These are phyloP conservation scores for Solanum etuberosum DNA, from an alignment of 257 asterid species.

Conservation along the genomic window DNA sequence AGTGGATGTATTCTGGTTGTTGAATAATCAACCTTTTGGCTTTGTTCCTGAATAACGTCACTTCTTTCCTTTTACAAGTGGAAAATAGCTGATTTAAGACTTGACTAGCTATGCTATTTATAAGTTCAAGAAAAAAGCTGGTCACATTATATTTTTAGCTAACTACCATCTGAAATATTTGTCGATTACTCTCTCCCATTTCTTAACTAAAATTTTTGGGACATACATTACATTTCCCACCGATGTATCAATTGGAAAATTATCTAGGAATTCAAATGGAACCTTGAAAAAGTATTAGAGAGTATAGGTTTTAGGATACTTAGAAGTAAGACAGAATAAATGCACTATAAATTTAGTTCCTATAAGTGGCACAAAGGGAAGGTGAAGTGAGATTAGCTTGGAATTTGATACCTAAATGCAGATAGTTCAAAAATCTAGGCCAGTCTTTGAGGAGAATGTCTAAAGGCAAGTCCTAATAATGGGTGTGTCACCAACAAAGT, in stretches of 20 bases:
- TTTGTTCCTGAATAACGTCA: neutral
- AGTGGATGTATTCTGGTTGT: neutral
- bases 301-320: neutral
- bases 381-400: neutral
- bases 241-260: neutral
- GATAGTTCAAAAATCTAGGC: neutral
- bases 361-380: neutral
- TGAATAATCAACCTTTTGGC: neutral
- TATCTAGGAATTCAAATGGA: neutral
- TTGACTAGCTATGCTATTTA: neutral
- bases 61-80: neutral
- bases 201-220: neutral
- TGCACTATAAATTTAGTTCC: neutral
- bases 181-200: neutral
- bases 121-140: neutral
- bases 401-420: neutral
- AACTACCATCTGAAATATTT: neutral
- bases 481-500: neutral
- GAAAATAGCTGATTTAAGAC: neutral
- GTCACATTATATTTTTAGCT: neutral
- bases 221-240: neutral
- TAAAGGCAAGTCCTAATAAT: neutral
- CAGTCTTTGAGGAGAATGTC: neutral
- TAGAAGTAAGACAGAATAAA: neutral
- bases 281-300: neutral